Conservation (phyloP, 148 eudicot species). For the Dianthus caryophyllus region DNA sequence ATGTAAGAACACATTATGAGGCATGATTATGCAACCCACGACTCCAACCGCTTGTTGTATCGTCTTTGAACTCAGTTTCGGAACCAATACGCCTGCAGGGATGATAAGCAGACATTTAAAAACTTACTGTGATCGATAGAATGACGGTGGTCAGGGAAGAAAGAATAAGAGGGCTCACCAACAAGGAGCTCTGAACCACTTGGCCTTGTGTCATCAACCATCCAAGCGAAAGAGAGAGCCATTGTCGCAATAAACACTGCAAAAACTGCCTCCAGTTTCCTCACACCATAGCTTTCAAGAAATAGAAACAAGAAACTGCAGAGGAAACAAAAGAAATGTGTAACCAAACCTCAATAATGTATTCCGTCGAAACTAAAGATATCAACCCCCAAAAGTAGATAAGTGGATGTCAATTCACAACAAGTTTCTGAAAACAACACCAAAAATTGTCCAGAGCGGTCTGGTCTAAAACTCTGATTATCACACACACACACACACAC, state of each 20-base stretch:
- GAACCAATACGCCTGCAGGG: slow-evolving; percentile 68
- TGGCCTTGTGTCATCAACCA: slow-evolving; percentile 80
- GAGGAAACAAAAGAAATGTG: slow-evolving; percentile 10
- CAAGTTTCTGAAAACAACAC: no score
- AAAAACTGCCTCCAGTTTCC: slow-evolving; percentile 80
- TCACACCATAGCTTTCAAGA: slow-evolving; percentile 88
- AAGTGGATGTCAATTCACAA: no score
- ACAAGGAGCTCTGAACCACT: slow-evolving; percentile 60
- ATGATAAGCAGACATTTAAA: slow-evolving; percentile 1
- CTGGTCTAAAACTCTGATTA: not conserved
- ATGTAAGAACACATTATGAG: slow-evolving; percentile 82
- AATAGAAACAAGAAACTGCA: slow-evolving; percentile 73
- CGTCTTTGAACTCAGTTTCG: slow-evolving; percentile 63
- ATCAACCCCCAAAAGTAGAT: no score
- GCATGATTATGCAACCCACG: slow-evolving; percentile 85
- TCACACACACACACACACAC: no score
- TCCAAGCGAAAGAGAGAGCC: slow-evolving; percentile 89
- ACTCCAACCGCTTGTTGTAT: slow-evolving; percentile 74
- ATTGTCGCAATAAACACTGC: slow-evolving; percentile 67
- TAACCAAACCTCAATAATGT: no score
- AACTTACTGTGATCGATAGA: not conserved
- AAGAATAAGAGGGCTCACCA: slow-evolving; percentile 32
- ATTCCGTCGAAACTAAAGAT: no score
- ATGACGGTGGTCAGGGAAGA: not conserved
- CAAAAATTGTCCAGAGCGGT: not conserved